Base-by-base conservation (phyloP, 2,329 filamentous ascomycete species). In the Cytospora mali region DNA sequence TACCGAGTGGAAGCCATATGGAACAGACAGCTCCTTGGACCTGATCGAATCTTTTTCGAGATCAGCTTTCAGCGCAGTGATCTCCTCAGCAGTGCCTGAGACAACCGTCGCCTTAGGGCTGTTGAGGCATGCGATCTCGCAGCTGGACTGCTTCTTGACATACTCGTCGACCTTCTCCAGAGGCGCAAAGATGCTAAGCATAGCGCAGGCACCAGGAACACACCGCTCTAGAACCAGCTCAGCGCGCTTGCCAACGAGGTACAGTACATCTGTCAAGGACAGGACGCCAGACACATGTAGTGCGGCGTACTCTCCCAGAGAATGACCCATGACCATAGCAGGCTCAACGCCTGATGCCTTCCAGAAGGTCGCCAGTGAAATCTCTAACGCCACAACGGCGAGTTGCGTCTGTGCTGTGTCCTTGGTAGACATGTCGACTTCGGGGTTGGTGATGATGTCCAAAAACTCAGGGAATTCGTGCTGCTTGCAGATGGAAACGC, bases 21-120 rank as follows among this genome's bases (percentile, higher is more conserved):
- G 74, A 0, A 81, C 76, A 13, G 76, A 74, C 6, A 82, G 69
- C 21, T 70, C 72, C 2, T 74, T 74, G 31, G 66, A 76, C 72
- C 69, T 80, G 72, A 61, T 71, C 23, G 53, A 68, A 18, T 42
- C 63, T 23, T 66, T 64, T 27, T 81, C 79, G 21, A 85, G 76
- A 3, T 74, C 69, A 5, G 71, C 67, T 11, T 64, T 57, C n/a
- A 61, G 55, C 6, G 55, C 29, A 25, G 55, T 50, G 13, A 81
- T 72, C 31, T 80, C 74, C 0, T 71, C 70, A 2, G 75, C 73
- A 0, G 68, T 67, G 5, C 79, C 80, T 7, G 73, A 74, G 13
- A 93, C 77, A 4, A 93, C 90, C 16, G 86, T 91, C 69, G 90
- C 88, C 52, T 84, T 78, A 0, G 87, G 84, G 0, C 86, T 84